Conservation (phyloP, 202 grass and related monocot genomes). For the Miscanthus sacchariflorus region DNA sequence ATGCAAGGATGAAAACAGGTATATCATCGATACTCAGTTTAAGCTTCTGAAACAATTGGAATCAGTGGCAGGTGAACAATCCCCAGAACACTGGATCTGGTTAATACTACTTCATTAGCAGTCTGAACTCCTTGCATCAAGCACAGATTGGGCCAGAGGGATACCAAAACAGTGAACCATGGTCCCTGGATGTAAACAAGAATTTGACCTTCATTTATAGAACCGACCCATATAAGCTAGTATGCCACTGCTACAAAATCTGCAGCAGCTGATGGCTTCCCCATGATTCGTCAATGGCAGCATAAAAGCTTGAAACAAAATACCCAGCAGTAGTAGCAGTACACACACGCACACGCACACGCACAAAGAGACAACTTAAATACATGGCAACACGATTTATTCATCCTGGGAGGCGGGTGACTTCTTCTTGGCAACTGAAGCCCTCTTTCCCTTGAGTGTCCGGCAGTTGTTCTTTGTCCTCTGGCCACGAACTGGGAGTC, state of each 20-base stretch:
- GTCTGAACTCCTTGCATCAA: neutral
- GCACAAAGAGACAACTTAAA: slow-evolving; percentile 3
- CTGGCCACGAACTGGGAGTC: slow-evolving; percentile 79
- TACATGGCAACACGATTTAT: slow-evolving; percentile 43
- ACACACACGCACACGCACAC: neutral
- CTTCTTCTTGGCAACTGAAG: slow-evolving; percentile 83
- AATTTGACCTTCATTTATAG: slow-evolving; percentile 3
- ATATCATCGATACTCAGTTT: neutral
- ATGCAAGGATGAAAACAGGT: neutral
- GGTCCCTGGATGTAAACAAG: neutral
- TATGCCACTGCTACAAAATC: slow-evolving; percentile 19
- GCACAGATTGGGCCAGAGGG: neutral
- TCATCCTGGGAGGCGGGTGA: slow-evolving; percentile 47
- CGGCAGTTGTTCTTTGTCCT: slow-evolving; percentile 94
- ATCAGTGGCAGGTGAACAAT: neutral
- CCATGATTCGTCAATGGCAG: slow-evolving; percentile 23
- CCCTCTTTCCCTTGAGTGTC: slow-evolving; percentile 87
- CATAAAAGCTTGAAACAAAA: slow-evolving; percentile 3
- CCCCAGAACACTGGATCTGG: neutral
- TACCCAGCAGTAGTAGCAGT: neutral
- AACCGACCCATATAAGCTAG: slow-evolving; percentile 11
- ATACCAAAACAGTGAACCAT: neutral
- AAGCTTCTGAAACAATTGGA: neutral
- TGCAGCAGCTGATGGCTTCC: slow-evolving; percentile 24
- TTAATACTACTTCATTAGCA: neutral